Percentiles rank a stretch among this genome's conserved stretches.
phyloP scores from a whole-genome alignment of 2,329 filamentous ascomycete genomes.

The Colletotrichum navitas region DNA sequence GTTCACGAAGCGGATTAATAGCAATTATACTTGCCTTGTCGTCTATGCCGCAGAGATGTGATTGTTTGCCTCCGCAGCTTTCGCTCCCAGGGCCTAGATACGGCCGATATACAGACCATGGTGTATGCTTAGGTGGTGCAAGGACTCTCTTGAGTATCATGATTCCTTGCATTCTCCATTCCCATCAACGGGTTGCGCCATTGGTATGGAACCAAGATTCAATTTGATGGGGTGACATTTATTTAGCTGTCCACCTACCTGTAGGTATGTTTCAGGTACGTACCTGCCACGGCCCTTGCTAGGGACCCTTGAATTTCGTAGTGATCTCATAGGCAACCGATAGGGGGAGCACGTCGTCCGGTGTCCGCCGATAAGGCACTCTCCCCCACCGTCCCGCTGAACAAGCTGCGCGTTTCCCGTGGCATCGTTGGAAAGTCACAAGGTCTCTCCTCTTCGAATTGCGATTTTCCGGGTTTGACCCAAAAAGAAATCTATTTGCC shows the following conservation, averaged over 20 bases:
- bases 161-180: not conserved
- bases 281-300: constrained; percentile 9
- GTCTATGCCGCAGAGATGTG: not conserved
- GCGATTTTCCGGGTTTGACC: not conserved
- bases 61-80: not conserved
- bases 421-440: not conserved
- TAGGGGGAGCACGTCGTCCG: constrained; percentile 22
- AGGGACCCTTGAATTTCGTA: constrained; percentile 13
- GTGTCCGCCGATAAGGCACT: constrained; percentile 23
- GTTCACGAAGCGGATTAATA: constrained; percentile 36
- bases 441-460: not conserved
- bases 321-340: constrained; percentile 41
- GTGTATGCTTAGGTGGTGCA: too few relatives aligned
- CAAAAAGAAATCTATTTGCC: not conserved
- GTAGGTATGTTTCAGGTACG: constrained; percentile 6
- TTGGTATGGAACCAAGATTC: not conserved
- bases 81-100: not conserved
- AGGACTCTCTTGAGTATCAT: not conserved
- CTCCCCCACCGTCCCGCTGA: constrained; percentile 22
- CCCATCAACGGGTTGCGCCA: too few relatives aligned
- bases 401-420: not conserved
- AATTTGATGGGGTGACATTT: not conserved
- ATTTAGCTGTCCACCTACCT: not conserved
- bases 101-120: not conserved
- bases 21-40: constrained; percentile 24